Base-by-base conservation (phyloP, 2,329 filamentous ascomycete species). In the Fusarium transvaalense region DNA sequence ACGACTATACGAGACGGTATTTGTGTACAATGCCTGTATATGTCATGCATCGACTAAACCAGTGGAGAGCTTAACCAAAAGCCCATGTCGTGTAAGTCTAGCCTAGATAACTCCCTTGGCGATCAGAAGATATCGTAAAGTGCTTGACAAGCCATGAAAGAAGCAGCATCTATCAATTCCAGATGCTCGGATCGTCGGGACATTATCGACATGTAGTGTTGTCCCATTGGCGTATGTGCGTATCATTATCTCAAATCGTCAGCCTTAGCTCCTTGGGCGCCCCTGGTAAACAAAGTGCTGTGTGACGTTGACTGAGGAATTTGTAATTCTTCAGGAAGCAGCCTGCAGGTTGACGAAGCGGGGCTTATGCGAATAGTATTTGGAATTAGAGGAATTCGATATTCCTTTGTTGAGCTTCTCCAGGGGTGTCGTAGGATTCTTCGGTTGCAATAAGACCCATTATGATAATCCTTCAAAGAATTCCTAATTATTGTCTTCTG, bases 211-310 rank as follows among this genome's bases (percentile, higher is more conserved):
- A 53, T 19, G 31, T 41, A 52, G 41, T 31, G 35, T 35, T 31
- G 21, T 35, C 37, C 59, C 47, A 56, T 58, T 42, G 54, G 55
- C 12, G 54, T 54, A 25, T 4, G n/a, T 27, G 32, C 34, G 23
- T 51, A 51, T 51, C 32, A 39, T 51, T 25, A 51, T 51, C 34
- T 46, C 52, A 43, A 56, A 62, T 71, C 60, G 66, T 72, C 70
- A 74, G 66, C 47, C 45, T 73, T 70, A 63, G 66, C 66, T 73
- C 70, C 69, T 74, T 31, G 38, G 27, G 29, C 51, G 51, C 64
- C 61, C 59, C 63, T 57, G 35, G 38, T 15, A 21, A 58, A 42
- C 23, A 51, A 37, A 39, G 45, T 50, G 47, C 46, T 46, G 63
- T 68, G 66, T 68, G 54, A 54, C 54, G 61, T 64, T 65, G 58